Conservation (phyloP, 129 eudicot genomes). For the Silybum marianum region DNA sequence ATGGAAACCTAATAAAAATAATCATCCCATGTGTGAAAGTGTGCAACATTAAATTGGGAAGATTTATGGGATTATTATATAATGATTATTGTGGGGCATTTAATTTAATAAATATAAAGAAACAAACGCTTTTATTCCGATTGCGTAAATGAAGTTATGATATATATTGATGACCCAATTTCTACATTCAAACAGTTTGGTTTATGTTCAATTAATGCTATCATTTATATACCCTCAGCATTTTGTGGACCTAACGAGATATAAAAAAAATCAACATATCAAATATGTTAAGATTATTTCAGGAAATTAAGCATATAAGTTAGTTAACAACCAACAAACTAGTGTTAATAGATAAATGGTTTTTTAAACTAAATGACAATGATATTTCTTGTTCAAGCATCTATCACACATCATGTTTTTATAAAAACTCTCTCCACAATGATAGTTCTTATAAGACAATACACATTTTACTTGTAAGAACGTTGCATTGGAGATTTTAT, state of each 20-base stretch:
- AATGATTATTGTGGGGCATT: conserved; percentile 6
- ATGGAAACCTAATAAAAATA: conserved; percentile 1
- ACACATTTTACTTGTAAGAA: too few relatives aligned
- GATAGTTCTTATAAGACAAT: too few relatives aligned
- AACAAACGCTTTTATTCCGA: conserved; percentile 18
- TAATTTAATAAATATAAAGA: neutral
- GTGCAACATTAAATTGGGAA: conserved; percentile 2
- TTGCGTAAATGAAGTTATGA: conserved; percentile 7
- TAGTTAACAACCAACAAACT: too few relatives aligned
- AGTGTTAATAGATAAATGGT: too few relatives aligned
- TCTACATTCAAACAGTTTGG: conserved; percentile 15
- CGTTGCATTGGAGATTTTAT: too few relatives aligned
- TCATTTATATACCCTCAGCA: neutral
- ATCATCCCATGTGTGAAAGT: conserved; percentile 14
- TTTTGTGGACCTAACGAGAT: neutral
- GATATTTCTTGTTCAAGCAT: too few relatives aligned
- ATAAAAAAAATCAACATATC: neutral
- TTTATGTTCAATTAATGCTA: neutral
- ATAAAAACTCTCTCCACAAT: too few relatives aligned
- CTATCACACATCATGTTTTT: too few relatives aligned
- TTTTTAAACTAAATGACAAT: too few relatives aligned
- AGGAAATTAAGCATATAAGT: too few relatives aligned
- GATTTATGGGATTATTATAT: conserved; percentile 7
- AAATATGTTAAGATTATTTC: too few relatives aligned
- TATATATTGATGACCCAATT: neutral